Conservation (phyloP, 2,329 filamentous ascomycete genomes). For the Aspergillus piperis region DNA sequence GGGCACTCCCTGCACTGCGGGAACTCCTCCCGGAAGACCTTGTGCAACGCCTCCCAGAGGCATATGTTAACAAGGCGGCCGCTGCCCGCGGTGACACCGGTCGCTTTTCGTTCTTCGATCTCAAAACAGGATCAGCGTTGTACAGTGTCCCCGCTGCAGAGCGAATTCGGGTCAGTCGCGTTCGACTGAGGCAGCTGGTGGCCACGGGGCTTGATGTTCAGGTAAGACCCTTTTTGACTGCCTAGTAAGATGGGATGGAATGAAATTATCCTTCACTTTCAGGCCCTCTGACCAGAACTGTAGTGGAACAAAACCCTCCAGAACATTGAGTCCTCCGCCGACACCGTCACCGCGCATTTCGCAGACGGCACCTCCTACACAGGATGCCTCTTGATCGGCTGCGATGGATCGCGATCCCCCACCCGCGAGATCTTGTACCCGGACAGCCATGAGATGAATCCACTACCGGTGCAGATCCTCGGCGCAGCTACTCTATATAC, state of each 20-base stretch:
- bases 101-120: constrained; percentile 58
- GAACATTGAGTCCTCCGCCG: constrained; percentile 35
- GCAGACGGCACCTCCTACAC: constrained; percentile 47
- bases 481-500: constrained; percentile 50
- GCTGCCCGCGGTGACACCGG: constrained; percentile 51
- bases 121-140: constrained; percentile 52
- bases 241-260: too few species aligned
- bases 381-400: constrained; percentile 52
- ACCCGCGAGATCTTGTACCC: constrained; percentile 40
- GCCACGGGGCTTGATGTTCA: constrained; percentile 51
- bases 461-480: constrained; percentile 53
- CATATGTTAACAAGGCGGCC: constrained; percentile 57
- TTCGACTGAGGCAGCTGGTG: constrained; percentile 50
- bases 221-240: too few species aligned
- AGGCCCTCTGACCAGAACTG: background rate
- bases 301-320: constrained; percentile 45
- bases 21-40: constrained; percentile 54
- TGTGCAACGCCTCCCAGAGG: constrained; percentile 48
- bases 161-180: constrained; percentile 52
- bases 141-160: constrained; percentile 49
- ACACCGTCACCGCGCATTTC: constrained; percentile 48
- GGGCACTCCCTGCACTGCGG: constrained; percentile 58
- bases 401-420: constrained; percentile 54
- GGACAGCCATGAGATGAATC: constrained; percentile 31
- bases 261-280: too few species aligned